A percentile compares a stretch with the other conserved stretches of the same genome.
Conservation (phyloP, 129 eudicot genomes). For the Flaveria ramosissima region DNA sequence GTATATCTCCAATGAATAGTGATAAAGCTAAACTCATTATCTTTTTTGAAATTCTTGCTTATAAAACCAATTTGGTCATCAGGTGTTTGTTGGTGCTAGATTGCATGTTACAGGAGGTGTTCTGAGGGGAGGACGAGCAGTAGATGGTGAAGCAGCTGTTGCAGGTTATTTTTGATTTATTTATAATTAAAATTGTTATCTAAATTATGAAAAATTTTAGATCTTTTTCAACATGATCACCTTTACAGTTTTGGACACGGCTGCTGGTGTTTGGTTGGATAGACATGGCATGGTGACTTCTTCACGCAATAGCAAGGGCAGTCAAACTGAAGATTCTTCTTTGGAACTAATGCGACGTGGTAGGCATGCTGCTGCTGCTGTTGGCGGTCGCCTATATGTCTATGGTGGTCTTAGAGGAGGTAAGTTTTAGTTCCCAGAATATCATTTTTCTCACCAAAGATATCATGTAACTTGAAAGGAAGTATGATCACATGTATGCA, state of each 20-base stretch:
- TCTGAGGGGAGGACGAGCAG: conserved; percentile 86
- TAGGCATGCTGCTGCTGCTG: conserved; percentile 96
- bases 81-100: conserved; percentile 98
- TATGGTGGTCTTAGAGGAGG: conserved; percentile 98
- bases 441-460: conserved; percentile 2
- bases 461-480: conserved; percentile 14
- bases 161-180: conserved; percentile 57
- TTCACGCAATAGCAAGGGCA: conserved; percentile 56
- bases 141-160: conserved; percentile 83
- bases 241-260: conserved; percentile 84
- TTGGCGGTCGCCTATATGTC: conserved; percentile 68
- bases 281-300: conserved; percentile 90
- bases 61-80: conserved; percentile 27
- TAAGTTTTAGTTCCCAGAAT: conserved; percentile 23
- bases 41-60: neutral
- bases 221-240: conserved; percentile 15
- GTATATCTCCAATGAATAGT: neutral
- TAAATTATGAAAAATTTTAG: neutral
- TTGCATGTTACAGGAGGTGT: conserved; percentile 98
- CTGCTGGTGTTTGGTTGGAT: conserved; percentile 98
- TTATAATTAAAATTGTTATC: neutral
- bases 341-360: conserved; percentile 91
- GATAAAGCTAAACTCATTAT: neutral
- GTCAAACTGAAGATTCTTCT: conserved; percentile 71
- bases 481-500: neutral